Base-by-base conservation (phyloP, 768 basidiomycete species). In the Boletus edulis region DNA sequence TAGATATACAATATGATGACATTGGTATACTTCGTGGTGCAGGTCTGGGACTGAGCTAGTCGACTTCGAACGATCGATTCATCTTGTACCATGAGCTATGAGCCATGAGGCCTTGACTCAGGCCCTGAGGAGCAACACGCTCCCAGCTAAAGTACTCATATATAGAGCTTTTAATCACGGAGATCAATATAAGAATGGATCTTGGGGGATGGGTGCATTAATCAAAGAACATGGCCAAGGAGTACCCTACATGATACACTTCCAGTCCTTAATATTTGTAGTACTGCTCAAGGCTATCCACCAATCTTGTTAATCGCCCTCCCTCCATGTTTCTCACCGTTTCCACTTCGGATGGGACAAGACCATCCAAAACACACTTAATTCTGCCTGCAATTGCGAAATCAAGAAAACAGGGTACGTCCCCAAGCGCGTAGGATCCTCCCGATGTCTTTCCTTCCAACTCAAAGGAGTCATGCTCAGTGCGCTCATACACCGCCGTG, bases 351-450 rank as follows among this genome's bases (percentile, higher is more conserved):
- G 57, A 51, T 7, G 53, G 40, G 2, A 32, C 22, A n/a, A 68
- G 56, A n/a, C 27, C 46, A 42, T 58, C 51, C 20, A 56, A 8
- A 0, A 38, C 5, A 32, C 54, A 70, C n/a, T 48, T 58, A 1
- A 62, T 22, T 43, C 62, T 58, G 15, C 55, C 57, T 17, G 66
- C 68, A 7, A 66, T 34, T 5, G 27, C 31, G 11, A 68, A 63
- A 46, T 70, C 67, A 20, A 61, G 10, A 12, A 61, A 49, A 32
- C 56, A 62, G 0, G 65, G 66, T 17, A 49, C 49, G 11, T 64
- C 51, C 1, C 67, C 67, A 1, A 64, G 43, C 7, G 27, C 34
- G 20, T 56, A 61, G n/a, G 29, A 40, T 39, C 48, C 47, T 35
- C 46, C 37, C 5, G 4, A 20, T 2, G 13, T 51, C 20, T 13